Base-by-base conservation (phyloP, 441 rosid species). In the Erysimum cheiri region DNA sequence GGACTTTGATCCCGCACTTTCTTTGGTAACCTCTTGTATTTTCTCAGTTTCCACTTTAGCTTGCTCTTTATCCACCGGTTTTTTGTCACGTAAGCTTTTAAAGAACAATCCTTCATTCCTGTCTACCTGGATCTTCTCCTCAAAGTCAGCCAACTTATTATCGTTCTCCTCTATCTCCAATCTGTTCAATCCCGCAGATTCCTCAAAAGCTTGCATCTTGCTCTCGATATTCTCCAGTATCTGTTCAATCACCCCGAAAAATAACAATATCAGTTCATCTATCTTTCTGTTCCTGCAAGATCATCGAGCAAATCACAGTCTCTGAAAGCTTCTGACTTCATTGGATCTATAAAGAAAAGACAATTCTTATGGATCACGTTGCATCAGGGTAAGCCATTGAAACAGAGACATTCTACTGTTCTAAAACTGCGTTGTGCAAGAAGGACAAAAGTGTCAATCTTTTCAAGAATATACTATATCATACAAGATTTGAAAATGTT, bases 71-170 rank as follows among this genome's bases (percentile, higher is more conserved):
- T 87, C 91, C 37, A 73, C 74, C 0, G 89, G 80, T 66, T 79
- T 65, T 74, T 77, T 87, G 70, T 78, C 77, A 7, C 87, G 77
- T 66, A 92, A 80, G 79, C 81, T 90, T 86, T 90, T 84, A 71
- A 95, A 95, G 85, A 95, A 95, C 82, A 94, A 54, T 46, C 99
- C 94, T 78, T 88, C 90, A 31, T 94, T 94, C 75, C 85, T 80
- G 43, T 83, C 97, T 70, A 60, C 74, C 59, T 81, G 87, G 12
- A 92, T 85, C 75, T 88, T 85, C 26, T 76, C 93, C 77, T 95
- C 92, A 39, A 92, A 92, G 4, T 87, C 82, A 28, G 85, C 86
- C 53, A 95, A 63, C 58, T 83, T 86, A 64, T 64, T 73, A 26
- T 94, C 98, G 22, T 69, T 85, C 77, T 81, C 74, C 79, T 86